Evolutionary conservation across 371 early-diverging fungal genomes (phyloP).

Genomic region (Circinella umbellata): DNA sequence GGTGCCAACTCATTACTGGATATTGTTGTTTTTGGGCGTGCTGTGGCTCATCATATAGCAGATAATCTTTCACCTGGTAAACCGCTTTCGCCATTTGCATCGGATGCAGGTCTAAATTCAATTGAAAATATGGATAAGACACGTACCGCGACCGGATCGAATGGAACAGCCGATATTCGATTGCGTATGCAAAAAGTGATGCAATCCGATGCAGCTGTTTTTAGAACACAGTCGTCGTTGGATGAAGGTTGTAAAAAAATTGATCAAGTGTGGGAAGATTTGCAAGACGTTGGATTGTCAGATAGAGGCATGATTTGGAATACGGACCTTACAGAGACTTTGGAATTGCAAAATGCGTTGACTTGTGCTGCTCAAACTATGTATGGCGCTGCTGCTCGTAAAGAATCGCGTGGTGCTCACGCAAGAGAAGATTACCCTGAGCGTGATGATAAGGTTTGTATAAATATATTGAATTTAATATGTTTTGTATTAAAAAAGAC

Average conservation of each 20-base stretch:
- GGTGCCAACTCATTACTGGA: slow-evolving; percentile 97
- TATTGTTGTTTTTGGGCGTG: slow-evolving; percentile 97
- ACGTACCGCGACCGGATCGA: slow-evolving; percentile 80
- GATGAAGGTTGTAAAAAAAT: slow-evolving; percentile 86
- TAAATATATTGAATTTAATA: no score
- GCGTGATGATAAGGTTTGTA: slow-evolving; percentile 69
- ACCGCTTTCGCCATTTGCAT: slow-evolving; percentile 83
- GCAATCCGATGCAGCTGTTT: slow-evolving; percentile 98
- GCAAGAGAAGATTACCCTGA: slow-evolving; percentile 60
- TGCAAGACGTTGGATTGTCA: slow-evolving; percentile 85
- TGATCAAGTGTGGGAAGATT: slow-evolving; percentile 78
- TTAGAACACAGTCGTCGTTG: slow-evolving; percentile 90
- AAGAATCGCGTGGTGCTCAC: slow-evolving; percentile 98
- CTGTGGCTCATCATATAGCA: slow-evolving; percentile 93
- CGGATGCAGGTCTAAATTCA: slow-evolving; percentile 85
- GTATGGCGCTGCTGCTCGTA: slow-evolving; percentile 93
- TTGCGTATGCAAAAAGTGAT: slow-evolving; percentile 97
- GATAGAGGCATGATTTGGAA: slow-evolving; percentile 98
- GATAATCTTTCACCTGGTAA: slow-evolving; percentile 86
- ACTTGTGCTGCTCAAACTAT: slow-evolving; percentile 97
- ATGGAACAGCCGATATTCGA: slow-evolving; percentile 88
- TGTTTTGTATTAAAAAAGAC: no score
- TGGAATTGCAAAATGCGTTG: slow-evolving; percentile 96
- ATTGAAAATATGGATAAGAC: slow-evolving; percentile 94
- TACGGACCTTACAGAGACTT: slow-evolving; percentile 93